Evolutionary conservation across 257 asterid genomes (phyloP).

Genomic region (Lithospermum erythrorhizon): DNA sequence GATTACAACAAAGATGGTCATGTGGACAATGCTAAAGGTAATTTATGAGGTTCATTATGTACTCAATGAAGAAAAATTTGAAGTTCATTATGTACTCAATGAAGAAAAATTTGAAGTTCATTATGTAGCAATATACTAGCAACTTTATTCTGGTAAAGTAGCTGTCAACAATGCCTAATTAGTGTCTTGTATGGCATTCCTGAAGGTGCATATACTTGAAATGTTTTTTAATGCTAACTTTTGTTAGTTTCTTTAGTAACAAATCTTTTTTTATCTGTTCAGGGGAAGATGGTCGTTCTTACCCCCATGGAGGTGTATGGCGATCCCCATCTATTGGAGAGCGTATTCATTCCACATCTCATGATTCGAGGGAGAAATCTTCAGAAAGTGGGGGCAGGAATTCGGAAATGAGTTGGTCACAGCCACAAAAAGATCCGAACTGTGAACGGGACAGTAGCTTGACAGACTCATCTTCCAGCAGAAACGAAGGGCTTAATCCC

Average conservation of each 20-base stretch:
- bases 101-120: background rate
- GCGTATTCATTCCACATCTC: constrained; percentile 30
- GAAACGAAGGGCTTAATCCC: constrained; percentile 35
- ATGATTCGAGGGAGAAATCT: constrained; percentile 44
- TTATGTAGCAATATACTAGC: background rate
- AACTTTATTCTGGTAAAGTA: background rate
- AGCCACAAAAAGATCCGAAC: constrained; percentile 35
- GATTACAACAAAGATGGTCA: constrained; percentile 50
- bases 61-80: constrained; percentile 15
- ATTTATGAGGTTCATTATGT: constrained; percentile 25
- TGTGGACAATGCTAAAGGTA: constrained; percentile 27
- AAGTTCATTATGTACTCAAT: constrained; percentile 17
- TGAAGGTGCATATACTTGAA: background rate
- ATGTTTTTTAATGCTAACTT: background rate
- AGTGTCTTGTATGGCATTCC: background rate
- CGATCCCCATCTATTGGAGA: constrained; percentile 60
- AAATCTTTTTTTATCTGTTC: background rate
- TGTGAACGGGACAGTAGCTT: constrained; percentile 32
- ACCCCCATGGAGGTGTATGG: constrained; percentile 44
- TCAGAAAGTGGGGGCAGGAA: constrained; percentile 23
- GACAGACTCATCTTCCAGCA: constrained; percentile 33
- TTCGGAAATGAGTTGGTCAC: constrained; percentile 21
- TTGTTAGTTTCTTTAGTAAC: background rate
- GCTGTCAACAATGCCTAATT: background rate
- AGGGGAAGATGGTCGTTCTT: constrained; percentile 26